A percentile compares a stretch with the other conserved stretches of the same genome.
These are phyloP conservation scores for Lachnellula arida DNA, from an alignment of 2,329 filamentous ascomycete species.

Conservation along the genomic window DNA sequence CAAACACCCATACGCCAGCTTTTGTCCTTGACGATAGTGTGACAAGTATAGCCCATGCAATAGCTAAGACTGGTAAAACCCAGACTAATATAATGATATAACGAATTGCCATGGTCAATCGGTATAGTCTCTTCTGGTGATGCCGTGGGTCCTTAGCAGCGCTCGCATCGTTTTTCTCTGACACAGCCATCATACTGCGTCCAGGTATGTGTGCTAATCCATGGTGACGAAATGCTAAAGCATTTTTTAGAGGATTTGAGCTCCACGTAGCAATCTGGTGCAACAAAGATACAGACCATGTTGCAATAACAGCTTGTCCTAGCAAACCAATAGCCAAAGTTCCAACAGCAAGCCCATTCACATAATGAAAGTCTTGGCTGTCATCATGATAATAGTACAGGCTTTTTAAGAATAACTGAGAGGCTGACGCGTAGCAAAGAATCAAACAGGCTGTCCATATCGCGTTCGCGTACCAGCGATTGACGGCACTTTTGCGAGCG, in stretches of 20 bases:
- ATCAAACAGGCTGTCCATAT: conserved; percentile 26
- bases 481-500: conserved; percentile 21
- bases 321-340: conserved; percentile 27
- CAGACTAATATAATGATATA: conserved; percentile 24
- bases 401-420: conserved; percentile 28
- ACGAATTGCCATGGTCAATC: conserved; percentile 21
- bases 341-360: conserved; percentile 25
- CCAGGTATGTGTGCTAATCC: conserved; percentile 10
- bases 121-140: conserved; percentile 24
- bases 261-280: conserved; percentile 29
- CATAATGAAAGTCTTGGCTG: conserved; percentile 12
- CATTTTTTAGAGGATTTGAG: conserved; percentile 31
- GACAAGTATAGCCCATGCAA: conserved; percentile 16
- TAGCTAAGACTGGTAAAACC: conserved; percentile 13
- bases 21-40: conserved; percentile 18
- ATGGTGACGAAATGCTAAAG: conserved; percentile 17
- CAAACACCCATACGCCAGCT: conserved; percentile 25
- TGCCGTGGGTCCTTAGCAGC: conserved; percentile 10
- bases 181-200: conserved; percentile 28
- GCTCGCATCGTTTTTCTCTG: conserved; percentile 18
- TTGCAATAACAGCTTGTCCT: conserved; percentile 27
- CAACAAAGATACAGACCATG: conserved; percentile 22
- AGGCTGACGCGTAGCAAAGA: conserved; percentile 29
- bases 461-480: conserved; percentile 25
- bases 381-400: conserved; percentile 22